Percentiles rank a stretch among this genome's conserved stretches.
Evolutionary conservation across 1,284 basidiomycete species (phyloP).

Genomic region (Anthracocystis setariae): DNA sequence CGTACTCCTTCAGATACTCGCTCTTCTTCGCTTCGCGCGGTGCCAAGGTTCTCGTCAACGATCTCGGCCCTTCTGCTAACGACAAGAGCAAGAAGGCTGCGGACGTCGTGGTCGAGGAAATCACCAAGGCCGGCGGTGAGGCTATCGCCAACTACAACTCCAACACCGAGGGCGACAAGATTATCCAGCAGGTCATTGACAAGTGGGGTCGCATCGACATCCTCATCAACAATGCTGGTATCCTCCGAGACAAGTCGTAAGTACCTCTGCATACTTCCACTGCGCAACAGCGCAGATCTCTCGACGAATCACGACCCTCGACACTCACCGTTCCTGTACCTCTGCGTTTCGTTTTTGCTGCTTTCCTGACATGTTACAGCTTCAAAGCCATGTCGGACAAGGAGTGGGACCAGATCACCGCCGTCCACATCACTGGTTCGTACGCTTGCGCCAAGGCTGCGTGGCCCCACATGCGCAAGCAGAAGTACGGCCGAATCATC

Average conservation of each 20-base stretch:
- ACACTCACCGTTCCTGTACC: no score
- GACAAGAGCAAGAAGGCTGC: slow-evolving; percentile 90
- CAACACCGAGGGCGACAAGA: slow-evolving; percentile 85
- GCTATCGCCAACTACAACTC: slow-evolving; percentile 81
- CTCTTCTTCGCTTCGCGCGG: slow-evolving; percentile 88
- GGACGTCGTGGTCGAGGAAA: slow-evolving; percentile 91
- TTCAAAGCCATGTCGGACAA: slow-evolving; percentile 70
- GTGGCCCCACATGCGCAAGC: slow-evolving; percentile 92
- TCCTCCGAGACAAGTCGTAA: slow-evolving; percentile 75
- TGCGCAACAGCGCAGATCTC: not conserved
- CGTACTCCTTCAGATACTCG: slow-evolving; percentile 77
- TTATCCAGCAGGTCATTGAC: slow-evolving; percentile 87
- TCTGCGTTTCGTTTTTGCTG: no score
- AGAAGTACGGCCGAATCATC: slow-evolving; percentile 73
- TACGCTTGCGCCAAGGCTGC: slow-evolving; percentile 95
- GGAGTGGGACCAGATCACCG: slow-evolving; percentile 73
- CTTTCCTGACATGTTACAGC: slow-evolving; percentile 2
- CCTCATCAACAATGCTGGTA: slow-evolving; percentile 92
- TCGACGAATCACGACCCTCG: no score
- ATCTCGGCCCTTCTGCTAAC: slow-evolving; percentile 74
- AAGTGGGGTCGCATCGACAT: slow-evolving; percentile 80
- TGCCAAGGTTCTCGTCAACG: slow-evolving; percentile 76
- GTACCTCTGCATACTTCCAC: not conserved
- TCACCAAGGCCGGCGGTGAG: slow-evolving; percentile 76
- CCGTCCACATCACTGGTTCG: slow-evolving; percentile 93